Base-by-base conservation (phyloP, 495 filamentous ascomycete species). In the Neurospora sp. region DNA sequence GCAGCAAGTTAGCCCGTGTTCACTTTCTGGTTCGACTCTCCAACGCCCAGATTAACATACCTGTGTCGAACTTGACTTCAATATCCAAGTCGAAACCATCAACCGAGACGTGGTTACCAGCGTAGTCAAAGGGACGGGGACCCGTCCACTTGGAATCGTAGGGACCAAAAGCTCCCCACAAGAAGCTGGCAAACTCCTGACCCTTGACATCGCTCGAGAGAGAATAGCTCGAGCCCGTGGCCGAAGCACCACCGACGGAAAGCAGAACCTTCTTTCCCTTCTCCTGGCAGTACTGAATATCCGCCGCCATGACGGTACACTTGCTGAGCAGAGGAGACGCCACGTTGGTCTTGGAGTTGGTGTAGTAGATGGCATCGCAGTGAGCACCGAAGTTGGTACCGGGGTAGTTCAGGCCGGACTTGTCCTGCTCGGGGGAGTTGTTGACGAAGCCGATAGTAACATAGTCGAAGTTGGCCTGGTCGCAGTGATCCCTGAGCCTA, bases 51-150 rank as follows among this genome's bases (percentile, higher is more conserved):
- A 12, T 31, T 31, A 14, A 66, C 54, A 37, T 66, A 62, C 7
- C 66, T 76, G 72, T 38, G 73, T 74, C 62, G 70, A 83, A 83
- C 70, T 80, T 78, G 16, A 69, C 31, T 78, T 92, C 89, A 69
- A 91, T 88, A 73, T 91, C 89, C 44, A 92, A 88, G 74, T 93
- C 91, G 75, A 92, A 92, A 5, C 91, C 91, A 78, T 93, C 90
- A 31, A 92, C 73, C 11, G 27, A 27, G 42, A 81, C 80, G 42
- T 86, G 86, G 8, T 71, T 73, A 48, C 72, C 74, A 59, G 75
- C 79, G 38, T 37, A 48, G 39, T 90, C 90, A 69, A 93, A 90
- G n/a, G 91, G 91, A 69, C 90, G 86, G 18, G 86, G 83, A 4
- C 79, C 82, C n/a, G 75, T 76, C 42, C 78, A 85, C 54, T 35